These are phyloP conservation scores for Colletotrichum salicis DNA, from an alignment of 2,329 filamentous ascomycete genomes.

Conservation along the genomic window DNA sequence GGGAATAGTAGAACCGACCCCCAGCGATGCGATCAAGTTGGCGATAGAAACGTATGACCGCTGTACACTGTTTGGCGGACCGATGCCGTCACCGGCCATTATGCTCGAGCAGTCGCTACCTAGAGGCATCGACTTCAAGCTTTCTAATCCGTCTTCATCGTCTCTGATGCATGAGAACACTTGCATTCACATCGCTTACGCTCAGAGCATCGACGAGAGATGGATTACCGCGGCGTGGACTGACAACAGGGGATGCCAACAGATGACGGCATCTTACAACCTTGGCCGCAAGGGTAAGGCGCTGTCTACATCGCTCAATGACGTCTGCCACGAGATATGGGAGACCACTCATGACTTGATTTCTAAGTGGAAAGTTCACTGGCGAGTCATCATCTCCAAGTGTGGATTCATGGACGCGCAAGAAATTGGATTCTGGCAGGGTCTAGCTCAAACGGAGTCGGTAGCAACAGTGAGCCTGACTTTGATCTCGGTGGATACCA, in stretches of 20 bases:
- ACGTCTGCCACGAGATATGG: constrained; percentile 82
- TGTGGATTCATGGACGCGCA: constrained; percentile 74
- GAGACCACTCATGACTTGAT: constrained; percentile 80
- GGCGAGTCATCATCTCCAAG: constrained; percentile 81
- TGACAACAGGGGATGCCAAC: constrained; percentile 78
- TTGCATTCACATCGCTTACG: constrained; percentile 83
- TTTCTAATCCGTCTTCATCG: constrained; percentile 73
- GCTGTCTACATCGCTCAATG: constrained; percentile 63
- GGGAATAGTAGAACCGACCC: constrained; percentile 70
- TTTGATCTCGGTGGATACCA: constrained; percentile 72
- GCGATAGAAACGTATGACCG: constrained; percentile 83
- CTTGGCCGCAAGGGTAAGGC: constrained; percentile 68
- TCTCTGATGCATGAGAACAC: constrained; percentile 82
- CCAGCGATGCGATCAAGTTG: constrained; percentile 68
- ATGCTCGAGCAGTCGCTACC: constrained; percentile 77
- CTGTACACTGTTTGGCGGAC: constrained; percentile 68
- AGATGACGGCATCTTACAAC: constrained; percentile 79
- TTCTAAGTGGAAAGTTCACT: constrained; percentile 75
- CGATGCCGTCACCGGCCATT: constrained; percentile 75
- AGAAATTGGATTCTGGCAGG: constrained; percentile 71
- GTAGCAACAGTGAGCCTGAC: constrained; percentile 65
- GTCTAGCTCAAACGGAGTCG: constrained; percentile 62
- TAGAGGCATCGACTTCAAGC: constrained; percentile 79
- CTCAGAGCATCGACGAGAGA: constrained; percentile 76
- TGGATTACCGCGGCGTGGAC: constrained; percentile 88